A percentile compares a stretch with the other conserved stretches of the same genome.
phyloP scores from a whole-genome alignment of 2,329 filamentous ascomycete species.

The Leptographium flavum region DNA sequence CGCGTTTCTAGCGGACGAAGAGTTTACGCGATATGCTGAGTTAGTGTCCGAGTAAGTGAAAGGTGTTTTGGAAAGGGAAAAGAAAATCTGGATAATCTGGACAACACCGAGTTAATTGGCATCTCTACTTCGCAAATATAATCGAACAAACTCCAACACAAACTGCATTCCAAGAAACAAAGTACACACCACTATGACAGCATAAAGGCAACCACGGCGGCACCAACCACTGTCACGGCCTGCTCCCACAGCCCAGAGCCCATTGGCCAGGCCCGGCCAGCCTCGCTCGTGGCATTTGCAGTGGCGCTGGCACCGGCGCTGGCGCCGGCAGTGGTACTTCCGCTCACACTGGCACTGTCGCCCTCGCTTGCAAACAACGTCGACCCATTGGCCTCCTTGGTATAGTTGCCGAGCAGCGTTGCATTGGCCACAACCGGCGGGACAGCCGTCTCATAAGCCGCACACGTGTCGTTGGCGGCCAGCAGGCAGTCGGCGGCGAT shows the following conservation, averaged over 20 bases:
- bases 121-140: too few species aligned
- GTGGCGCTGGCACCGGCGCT: background rate
- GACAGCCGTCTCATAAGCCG: constrained; percentile 4
- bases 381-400: constrained; percentile 5
- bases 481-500: constrained; percentile 6
- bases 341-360: too few species aligned
- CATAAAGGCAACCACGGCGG: background rate
- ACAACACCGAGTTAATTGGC: too few species aligned
- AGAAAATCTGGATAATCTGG: too few species aligned
- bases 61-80: too few species aligned
- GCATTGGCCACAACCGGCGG: constrained; percentile 5
- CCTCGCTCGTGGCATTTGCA: background rate
- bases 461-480: constrained; percentile 3
- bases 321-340: background rate
- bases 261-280: background rate
- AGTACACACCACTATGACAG: background rate
- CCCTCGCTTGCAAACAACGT: too few species aligned
- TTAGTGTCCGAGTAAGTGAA: too few species aligned
- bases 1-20: background rate
- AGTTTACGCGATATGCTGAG: background rate
- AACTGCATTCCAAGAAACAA: too few species aligned
- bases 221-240: background rate
- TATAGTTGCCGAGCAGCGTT: constrained; percentile 5
- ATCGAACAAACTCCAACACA: too few species aligned
- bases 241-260: background rate